Evolutionary conservation across 179 eudicot genomes (phyloP), one percentile per base, ranked within the genome.

Genomic region (Kewa caespitosa): DNA sequence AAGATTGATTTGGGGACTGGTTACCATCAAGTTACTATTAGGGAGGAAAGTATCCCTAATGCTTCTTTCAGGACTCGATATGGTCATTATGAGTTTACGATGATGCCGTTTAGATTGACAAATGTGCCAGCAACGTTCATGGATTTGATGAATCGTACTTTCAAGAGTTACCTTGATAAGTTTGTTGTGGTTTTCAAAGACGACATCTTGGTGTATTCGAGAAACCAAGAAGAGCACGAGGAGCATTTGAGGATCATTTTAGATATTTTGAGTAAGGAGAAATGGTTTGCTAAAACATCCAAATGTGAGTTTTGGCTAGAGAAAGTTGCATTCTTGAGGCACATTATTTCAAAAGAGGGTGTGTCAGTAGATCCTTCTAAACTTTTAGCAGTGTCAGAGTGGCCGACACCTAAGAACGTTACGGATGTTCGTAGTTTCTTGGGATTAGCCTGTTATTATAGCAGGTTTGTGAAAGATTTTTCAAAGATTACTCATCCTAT

Each of bases 281-380:
- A 39, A 17, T 28, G 38, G 1, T 67, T 20, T 38, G 54, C 28
- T 28, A 67, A 67, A 23, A 11, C 39, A 14, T 17, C 14, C 4
- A 67, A 39, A 30, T 67, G 71, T 67, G 52, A 67, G 48, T 37
- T 67, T 38, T 28, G 71, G 71, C 17, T 67, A 22, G 31, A 67
- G 11, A 20, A 38, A 28, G 48, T 67, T 7, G 28, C 50, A 23
- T 67, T 67, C 27, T 25, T 67, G 17, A 33, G 71, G 8, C 71
- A 67, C 38, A 50, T 38, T 17, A 38, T 67, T 3, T 18, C 30
- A 14, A 39, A 23, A 17, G 38, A n/a, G n/a, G n/a, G n/a, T n/a
- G n/a, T n/a, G n/a, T n/a, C n/a, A n/a, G n/a, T n/a, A n/a, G n/a
- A n/a, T 22, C 71, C 50, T 8, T 20, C 22, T 3, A 67, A 39